phyloP scores from a whole-genome alignment of 2,329 filamentous ascomycete genomes.

The Xylaria sp. region DNA sequence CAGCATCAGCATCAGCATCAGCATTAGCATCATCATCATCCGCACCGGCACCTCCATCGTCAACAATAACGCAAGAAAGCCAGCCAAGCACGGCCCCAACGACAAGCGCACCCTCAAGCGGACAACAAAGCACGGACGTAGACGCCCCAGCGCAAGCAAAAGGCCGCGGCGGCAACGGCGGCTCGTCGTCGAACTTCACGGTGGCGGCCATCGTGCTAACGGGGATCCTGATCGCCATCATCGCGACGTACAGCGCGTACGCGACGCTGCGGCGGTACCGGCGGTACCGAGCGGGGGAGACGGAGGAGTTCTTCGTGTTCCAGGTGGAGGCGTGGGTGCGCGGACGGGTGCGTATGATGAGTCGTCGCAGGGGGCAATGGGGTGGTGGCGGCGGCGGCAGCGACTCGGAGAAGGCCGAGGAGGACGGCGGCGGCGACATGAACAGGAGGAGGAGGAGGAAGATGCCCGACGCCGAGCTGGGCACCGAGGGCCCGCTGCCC shows the following conservation, averaged over 20 bases:
- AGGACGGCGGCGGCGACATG: not conserved
- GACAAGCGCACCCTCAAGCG: conserved; percentile 3
- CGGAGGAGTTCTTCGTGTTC: conserved; percentile 25
- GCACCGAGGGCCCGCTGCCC: conserved; percentile 41
- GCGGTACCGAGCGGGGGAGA: conserved; percentile 35
- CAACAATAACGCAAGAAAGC: not conserved
- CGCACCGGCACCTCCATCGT: not conserved
- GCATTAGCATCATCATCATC: not conserved
- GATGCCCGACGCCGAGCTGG: conserved; percentile 42
- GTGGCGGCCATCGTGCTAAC: conserved; percentile 41
- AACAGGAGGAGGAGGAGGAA: conserved; percentile 16
- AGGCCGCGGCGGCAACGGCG: not conserved
- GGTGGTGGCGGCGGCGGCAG: no score
- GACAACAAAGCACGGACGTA: not conserved
- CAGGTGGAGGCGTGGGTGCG: conserved; percentile 11
- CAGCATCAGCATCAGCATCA: not conserved
- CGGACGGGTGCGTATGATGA: not conserved
- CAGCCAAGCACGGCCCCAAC: conserved; percentile 2
- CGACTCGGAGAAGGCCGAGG: not conserved
- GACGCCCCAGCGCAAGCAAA: not conserved
- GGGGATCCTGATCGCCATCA: conserved; percentile 40
- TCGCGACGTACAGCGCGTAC: conserved; percentile 32
- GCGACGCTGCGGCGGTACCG: conserved; percentile 38
- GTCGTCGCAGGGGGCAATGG: no score
- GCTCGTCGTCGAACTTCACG: conserved; percentile 20